These are phyloP conservation scores for Schwanniomyces occidentalis DNA, from an alignment of 805 yeast species.

Conservation along the genomic window DNA sequence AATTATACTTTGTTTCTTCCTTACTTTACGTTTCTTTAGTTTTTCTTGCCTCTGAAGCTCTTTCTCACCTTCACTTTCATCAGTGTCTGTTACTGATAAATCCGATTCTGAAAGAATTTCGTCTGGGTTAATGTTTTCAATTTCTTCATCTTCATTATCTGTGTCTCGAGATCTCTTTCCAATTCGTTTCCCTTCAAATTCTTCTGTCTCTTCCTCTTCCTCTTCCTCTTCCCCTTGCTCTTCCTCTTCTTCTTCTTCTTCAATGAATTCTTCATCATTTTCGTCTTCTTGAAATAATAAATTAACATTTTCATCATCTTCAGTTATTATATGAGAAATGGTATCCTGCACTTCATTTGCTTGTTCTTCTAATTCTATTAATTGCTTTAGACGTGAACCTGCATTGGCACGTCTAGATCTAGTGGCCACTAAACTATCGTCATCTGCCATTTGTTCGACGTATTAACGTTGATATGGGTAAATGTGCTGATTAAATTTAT, in stretches of 20 bases:
- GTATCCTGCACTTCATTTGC: conserved; percentile 23
- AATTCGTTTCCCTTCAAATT: conserved; percentile 17
- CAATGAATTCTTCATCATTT: conserved; percentile 30
- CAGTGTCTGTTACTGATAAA: conserved; percentile 49
- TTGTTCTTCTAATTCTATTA: conserved; percentile 72
- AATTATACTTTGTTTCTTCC: conserved; percentile 19
- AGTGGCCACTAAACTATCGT: conserved; percentile 68
- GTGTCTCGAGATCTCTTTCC: conserved; percentile 11
- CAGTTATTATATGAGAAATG: conserved; percentile 33
- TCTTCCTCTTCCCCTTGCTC: conserved; percentile 14
- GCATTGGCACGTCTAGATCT: conserved; percentile 84
- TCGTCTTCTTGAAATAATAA: conserved; percentile 62
- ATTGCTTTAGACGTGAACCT: conserved; percentile 75
- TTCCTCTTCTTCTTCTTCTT: conserved; percentile 23
- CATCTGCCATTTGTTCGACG: conserved; percentile 20
- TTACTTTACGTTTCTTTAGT: conserved; percentile 29
- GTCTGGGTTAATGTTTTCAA: conserved; percentile 34
- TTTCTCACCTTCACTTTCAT: conserved; percentile 70
- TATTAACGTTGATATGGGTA: too few species aligned
- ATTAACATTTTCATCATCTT: conserved; percentile 77
- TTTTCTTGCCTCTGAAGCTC: conserved; percentile 52
- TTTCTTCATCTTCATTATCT: conserved; percentile 18
- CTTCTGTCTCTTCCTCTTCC: conserved; percentile 21
- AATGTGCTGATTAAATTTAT: too few species aligned
- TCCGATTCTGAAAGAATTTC: conserved; percentile 61